Conservation (phyloP, 805 yeast species). For the Candida chilensis region DNA sequence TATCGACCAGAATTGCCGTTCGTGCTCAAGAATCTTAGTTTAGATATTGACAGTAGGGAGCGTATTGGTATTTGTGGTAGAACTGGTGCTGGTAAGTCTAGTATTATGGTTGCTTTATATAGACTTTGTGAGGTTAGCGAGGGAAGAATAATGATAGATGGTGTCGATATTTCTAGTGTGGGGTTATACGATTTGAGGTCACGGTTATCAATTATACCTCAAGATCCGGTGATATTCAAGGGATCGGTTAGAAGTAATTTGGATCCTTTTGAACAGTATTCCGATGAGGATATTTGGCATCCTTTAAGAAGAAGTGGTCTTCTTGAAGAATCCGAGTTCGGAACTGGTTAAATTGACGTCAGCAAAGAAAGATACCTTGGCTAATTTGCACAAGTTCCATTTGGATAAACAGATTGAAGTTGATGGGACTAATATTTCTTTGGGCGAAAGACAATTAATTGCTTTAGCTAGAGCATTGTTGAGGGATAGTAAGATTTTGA, state of each 20-base stretch:
- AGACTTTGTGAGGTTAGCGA: constrained; percentile 40
- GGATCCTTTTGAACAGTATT: constrained; percentile 48
- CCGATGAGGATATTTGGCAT: constrained; percentile 49
- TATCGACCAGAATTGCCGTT: constrained; percentile 56
- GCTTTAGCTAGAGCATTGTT: constrained; percentile 81
- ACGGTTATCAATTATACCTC: constrained; percentile 59
- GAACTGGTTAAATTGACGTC: constrained; percentile 7
- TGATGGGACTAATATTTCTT: constrained; percentile 64
- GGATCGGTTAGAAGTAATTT: constrained; percentile 51
- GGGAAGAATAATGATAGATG: constrained; percentile 49
- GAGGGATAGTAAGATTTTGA: constrained; percentile 63
- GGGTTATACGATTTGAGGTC: constrained; percentile 50
- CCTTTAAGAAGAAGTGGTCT: constrained; percentile 50
- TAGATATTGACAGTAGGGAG: constrained; percentile 43
- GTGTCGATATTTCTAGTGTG: constrained; percentile 39
- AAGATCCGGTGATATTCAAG: constrained; percentile 58
- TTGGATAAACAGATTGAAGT: constrained; percentile 44
- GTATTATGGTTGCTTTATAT: constrained; percentile 58
- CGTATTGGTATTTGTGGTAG: constrained; percentile 84
- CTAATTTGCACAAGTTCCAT: constrained; percentile 26
- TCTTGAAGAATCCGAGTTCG: constrained; percentile 21
- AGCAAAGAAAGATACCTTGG: constrained; percentile 4
- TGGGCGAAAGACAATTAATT: constrained; percentile 72
- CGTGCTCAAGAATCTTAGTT: constrained; percentile 38
- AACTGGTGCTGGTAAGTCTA: constrained; percentile 80